Base-by-base conservation (phyloP, 768 basidiomycete genomes). In the Auricularia heimuer region DNA sequence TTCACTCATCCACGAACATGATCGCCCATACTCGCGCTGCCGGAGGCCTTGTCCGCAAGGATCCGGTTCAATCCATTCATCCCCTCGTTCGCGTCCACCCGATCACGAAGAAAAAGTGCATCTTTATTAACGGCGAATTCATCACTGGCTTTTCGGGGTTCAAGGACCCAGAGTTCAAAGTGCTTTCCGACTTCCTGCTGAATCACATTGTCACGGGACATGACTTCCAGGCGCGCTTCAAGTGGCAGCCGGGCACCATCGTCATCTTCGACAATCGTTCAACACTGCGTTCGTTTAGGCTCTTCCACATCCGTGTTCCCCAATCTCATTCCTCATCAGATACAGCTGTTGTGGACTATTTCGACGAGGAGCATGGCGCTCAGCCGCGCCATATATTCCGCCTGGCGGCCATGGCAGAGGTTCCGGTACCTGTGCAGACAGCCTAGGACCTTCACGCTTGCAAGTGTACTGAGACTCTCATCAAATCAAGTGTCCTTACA, bases 51-150 rank as follows among this genome's bases (percentile, higher is more conserved):
- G 87, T 93, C 54, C 83, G 90, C 63, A 80, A 92, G 33, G 89
- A 92, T 56, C 91, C 92, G 2, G 90, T 94, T 8, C 88, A 92
- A 73, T 80, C 89, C 69, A 74, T 88, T 34, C 91, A 94, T 68
- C 92, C 91, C 3, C 75, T 94, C 34, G 81, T 95, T 35, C 79
- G 91, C 67, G 79, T 75, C 68, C 92, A 94, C 74, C 92, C 92
- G 1, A 90, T 94, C 33, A 94, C 92, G 0, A 90, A 89, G n/a
- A 85, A 89, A 67, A 92, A 94, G 74, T 89, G 90, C 0, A 79
- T 93, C 63, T 94, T 88, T 73, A 89, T 96, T 66, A 93, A 94
- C 78, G 81, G 81, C 67, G 89, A 92, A 68, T 94, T 94, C 79
- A 89, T 90, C 0, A 81, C 81, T 61, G 80, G 85, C 37, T 93